These are phyloP conservation scores for Conticribra guillardii DNA, from an alignment of 108 stramenopile species.

Conservation along the genomic window DNA sequence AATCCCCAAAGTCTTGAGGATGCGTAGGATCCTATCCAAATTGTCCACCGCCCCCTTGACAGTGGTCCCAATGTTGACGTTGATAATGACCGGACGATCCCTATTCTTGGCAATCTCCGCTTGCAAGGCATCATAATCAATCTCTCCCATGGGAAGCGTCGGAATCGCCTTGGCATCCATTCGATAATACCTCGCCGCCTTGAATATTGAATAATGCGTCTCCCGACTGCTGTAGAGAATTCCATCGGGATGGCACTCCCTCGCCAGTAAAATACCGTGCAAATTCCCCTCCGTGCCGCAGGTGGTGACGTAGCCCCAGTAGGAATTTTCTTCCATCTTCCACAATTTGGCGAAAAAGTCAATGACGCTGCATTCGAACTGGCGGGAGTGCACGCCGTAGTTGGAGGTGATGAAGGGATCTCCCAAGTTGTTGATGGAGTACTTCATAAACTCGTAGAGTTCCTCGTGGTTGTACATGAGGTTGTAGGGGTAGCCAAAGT, in stretches of 20 bases:
- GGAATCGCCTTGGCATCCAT: conserved; percentile 88
- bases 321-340: conserved; percentile 71
- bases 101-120: conserved; percentile 71
- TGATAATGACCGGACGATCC: conserved; percentile 83
- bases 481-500: conserved; percentile 92
- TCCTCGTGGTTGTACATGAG: conserved; percentile 90
- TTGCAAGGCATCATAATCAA: conserved; percentile 77
- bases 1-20: conserved; percentile 69
- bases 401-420: conserved; percentile 88
- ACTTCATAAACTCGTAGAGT: conserved; percentile 87
- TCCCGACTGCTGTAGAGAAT: conserved; percentile 81
- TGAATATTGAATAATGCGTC: conserved; percentile 87
- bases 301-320: conserved; percentile 93
- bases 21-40: conserved; percentile 84
- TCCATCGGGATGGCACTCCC: conserved; percentile 88
- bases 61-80: conserved; percentile 91
- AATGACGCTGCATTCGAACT: conserved; percentile 88
- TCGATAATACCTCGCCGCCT: conserved; percentile 87
- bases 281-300: conserved; percentile 90
- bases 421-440: conserved; percentile 90
- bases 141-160: conserved; percentile 90
- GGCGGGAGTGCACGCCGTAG: conserved; percentile 85
- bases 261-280: conserved; percentile 83
- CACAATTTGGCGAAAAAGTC: conserved; percentile 89
- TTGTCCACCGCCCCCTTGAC: conserved; percentile 93